Conservation (phyloP, 176 grass and related monocot genomes). For the Hordeum vulgare region MorexV3_pseudomolecules_assembly NC_058521.1:26316468-26316967, state of each 20-base stretch:
- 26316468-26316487: not conserved
- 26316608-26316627: not conserved
- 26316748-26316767: constrained; percentile 28
- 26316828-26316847: too few relatives aligned
- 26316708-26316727: constrained; percentile 15
- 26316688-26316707: constrained; percentile 10
- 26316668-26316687: not conserved
- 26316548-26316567: too few relatives aligned
- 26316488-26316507: not conserved
- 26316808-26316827: not conserved
- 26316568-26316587: constrained; percentile 20
- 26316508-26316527: too few relatives aligned
- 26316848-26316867: not conserved
- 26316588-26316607: not conserved
- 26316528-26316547: not conserved
- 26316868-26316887: not conserved
- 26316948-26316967: constrained; percentile 47
- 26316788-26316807: not conserved
- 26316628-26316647: constrained; percentile 27
- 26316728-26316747: constrained; percentile 5
- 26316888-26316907: constrained; percentile 25
- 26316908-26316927: constrained; percentile 89
- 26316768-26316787: constrained; percentile 24
- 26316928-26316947: constrained; percentile 38
- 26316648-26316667: not conserved